Percentiles rank a stretch among this genome's conserved stretches.
Evolutionary conservation across 2,329 filamentous ascomycete species (phyloP).

Genomic region (Apiospora aurea): DNA sequence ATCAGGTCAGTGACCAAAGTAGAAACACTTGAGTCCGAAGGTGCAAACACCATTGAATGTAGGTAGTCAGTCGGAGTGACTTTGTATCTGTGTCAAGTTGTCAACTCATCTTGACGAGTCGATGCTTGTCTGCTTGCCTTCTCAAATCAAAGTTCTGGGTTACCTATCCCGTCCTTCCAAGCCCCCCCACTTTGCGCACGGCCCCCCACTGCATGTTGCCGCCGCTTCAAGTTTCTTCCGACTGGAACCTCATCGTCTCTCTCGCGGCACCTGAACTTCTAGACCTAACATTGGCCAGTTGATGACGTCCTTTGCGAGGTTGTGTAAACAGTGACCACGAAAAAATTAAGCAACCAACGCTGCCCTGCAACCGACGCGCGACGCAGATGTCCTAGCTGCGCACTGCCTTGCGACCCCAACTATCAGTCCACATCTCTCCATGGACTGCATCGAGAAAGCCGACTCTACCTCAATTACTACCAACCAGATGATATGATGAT

Average conservation of each 20-base stretch:
- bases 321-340: conserved; percentile 17
- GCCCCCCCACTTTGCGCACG: conserved; percentile 11
- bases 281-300: not conserved
- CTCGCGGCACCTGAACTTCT: not conserved
- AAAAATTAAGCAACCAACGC: not conserved
- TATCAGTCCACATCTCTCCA: conserved; percentile 25
- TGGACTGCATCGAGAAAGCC: conserved; percentile 28
- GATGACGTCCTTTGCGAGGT: conserved; percentile 7
- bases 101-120: not conserved
- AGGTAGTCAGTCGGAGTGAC: too few species aligned
- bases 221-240: conserved; percentile 31
- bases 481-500: conserved; percentile 48
- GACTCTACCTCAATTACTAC: conserved; percentile 22
- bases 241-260: conserved; percentile 11
- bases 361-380: not conserved
- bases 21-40: too few species aligned
- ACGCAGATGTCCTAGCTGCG: conserved; percentile 18
- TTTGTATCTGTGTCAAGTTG: not conserved
- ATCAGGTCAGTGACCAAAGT: not conserved
- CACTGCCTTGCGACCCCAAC: conserved; percentile 2
- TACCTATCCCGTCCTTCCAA: not conserved
- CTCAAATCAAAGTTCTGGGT: not conserved
- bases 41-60: too few species aligned
- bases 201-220: conserved; percentile 5
- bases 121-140: not conserved